Percentiles rank a stretch among this genome's conserved stretches.
Evolutionary conservation across 345 rosid species (phyloP).

Genomic region (Isatis tinctoria): DNA sequence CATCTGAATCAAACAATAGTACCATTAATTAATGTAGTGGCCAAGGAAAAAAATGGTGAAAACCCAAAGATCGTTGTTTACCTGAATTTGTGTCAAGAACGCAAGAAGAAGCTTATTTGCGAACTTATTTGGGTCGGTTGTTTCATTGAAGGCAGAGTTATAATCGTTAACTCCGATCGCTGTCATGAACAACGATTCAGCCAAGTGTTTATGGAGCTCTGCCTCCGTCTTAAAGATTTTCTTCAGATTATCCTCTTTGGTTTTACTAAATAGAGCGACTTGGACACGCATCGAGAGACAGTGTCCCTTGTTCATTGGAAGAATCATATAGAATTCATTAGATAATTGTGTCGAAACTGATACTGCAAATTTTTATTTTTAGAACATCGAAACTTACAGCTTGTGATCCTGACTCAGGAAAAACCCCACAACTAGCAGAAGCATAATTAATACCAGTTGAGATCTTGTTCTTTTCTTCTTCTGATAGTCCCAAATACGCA

Average conservation of each 20-base stretch:
- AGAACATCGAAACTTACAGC: background rate
- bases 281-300: slow-evolving; percentile 28
- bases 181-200: slow-evolving; percentile 24
- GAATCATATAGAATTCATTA: background rate
- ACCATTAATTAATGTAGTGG: background rate
- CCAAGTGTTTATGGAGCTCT: slow-evolving; percentile 17
- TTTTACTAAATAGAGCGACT: slow-evolving; percentile 13
- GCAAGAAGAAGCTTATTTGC: slow-evolving; percentile 22
- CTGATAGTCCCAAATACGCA: too few species aligned
- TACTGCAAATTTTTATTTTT: too few species aligned
- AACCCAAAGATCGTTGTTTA: background rate
- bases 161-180: slow-evolving; percentile 29
- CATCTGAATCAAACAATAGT: too few species aligned
- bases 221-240: background rate
- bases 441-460: too few species aligned
- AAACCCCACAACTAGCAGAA: too few species aligned
- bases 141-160: background rate
- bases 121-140: background rate
- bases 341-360: background rate
- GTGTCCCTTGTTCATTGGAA: slow-evolving; percentile 11
- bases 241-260: slow-evolving; percentile 14
- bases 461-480: too few species aligned
- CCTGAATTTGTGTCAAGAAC: slow-evolving; percentile 15
- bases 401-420: too few species aligned
- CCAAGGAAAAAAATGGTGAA: background rate